phyloP scores from a whole-genome alignment of 768 basidiomycete species.

The Suillus cothurnatus region DNA sequence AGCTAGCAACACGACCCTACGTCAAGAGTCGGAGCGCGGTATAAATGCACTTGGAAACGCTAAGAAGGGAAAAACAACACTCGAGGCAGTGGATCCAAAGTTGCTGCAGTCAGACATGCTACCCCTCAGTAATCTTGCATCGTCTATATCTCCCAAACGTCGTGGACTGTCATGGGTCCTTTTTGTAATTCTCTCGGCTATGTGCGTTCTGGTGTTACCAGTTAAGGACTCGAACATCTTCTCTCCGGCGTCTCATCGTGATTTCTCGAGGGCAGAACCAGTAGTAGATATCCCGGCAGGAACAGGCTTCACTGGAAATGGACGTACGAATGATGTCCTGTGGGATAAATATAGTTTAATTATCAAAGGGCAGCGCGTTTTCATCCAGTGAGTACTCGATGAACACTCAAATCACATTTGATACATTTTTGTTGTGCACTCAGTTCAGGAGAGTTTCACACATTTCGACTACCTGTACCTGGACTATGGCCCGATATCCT shows the following conservation, averaged over 20 bases:
- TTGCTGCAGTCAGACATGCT: constrained; percentile 6
- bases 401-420: background rate
- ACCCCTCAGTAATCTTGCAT: background rate
- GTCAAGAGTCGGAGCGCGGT: background rate
- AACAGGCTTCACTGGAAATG: constrained; percentile 27
- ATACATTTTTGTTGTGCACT: background rate
- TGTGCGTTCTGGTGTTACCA: constrained; percentile 22
- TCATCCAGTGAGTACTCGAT: constrained; percentile 59
- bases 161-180: constrained; percentile 17
- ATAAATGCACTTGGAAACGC: constrained; percentile 2
- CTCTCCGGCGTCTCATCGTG: constrained; percentile 2
- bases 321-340: constrained; percentile 40
- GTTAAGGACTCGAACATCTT: constrained; percentile 5
- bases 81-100: background rate
- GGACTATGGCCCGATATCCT: constrained; percentile 72
- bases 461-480: constrained; percentile 23
- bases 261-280: constrained; percentile 8
- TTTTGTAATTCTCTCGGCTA: constrained; percentile 15
- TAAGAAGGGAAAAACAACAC: constrained; percentile 6
- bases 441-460: constrained; percentile 51
- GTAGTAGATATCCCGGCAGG: background rate
- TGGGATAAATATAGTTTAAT: constrained; percentile 77
- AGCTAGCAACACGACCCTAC: constrained; percentile 4
- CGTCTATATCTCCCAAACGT: constrained; percentile 7
- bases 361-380: constrained; percentile 68